Base-by-base conservation (phyloP, 768 basidiomycete genomes). In the Pisolithus marmoratus region DNA sequence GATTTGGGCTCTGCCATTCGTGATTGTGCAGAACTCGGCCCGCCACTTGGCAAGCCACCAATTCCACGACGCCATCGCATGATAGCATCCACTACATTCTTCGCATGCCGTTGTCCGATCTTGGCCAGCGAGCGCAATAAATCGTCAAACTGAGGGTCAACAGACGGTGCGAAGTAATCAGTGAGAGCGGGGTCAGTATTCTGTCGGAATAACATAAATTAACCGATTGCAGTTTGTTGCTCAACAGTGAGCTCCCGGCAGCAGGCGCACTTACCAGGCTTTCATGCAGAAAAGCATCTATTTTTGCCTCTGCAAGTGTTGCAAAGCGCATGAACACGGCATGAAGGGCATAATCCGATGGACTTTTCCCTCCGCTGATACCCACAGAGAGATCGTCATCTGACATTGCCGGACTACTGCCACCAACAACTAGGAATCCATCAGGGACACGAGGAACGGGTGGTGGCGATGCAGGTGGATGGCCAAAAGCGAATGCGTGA, bases 291-390 rank as follows among this genome's bases (percentile, higher is more conserved):
- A 92, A 91, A 3, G 70, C 65, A 11, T 85, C 81, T n/a, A 94
- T 85, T 60, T 91, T 91, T 26, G 72, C 72, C 67, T 95, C 91
- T 2, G 90, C 88, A 5, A 80, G 73, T 1, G 84, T 79, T 8
- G 87, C 89, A 59, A 94, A 94, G 3, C 87, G 84, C 38, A 90
- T 88, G 64, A 94, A 93, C 6, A 94, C 79, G 0, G 90, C 89
- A 62, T 91, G 89, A 12, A 94, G 71, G 2, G 93, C 93, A 59
- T 87, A 94, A 60, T 94, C 93, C 0, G 86, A 84, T 2, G 93
- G 91, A 11, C 87, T 90, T 62, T 83, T 87, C 0, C 87, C 86
- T 46, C 87, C 85, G 60, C 80, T 76, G 20, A 78, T 70, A 12
- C 58, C 55, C 44, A 85, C 75, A 60, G 82, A 82, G 58, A 87